Conservation (phyloP, 371 early-diverging fungal species). For the Batrachochytrium dendrobatidis region DNA sequence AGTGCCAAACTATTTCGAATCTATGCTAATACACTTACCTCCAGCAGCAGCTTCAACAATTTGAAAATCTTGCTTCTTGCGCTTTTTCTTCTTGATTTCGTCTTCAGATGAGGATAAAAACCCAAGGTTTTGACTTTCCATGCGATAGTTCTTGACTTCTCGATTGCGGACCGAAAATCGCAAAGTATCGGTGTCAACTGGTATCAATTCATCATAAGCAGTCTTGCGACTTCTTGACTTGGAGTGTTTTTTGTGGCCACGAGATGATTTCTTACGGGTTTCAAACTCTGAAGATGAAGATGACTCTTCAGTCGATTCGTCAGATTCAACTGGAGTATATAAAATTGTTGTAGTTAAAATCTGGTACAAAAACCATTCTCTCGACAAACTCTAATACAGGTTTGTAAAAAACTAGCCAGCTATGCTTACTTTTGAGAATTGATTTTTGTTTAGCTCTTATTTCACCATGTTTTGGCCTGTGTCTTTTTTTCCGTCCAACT, state of each 20-base stretch:
- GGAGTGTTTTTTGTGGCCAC: background rate
- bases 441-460: too few relatives aligned
- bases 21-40: background rate
- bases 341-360: background rate
- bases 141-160: conserved; percentile 6
- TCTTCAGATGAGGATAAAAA: background rate
- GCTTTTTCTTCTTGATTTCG: conserved; percentile 4
- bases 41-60: conserved; percentile 4
- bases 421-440: too few relatives aligned
- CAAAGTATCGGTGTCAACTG: conserved; percentile 4
- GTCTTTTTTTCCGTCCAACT: too few relatives aligned
- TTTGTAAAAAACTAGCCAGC: too few relatives aligned
- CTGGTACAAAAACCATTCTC: background rate
- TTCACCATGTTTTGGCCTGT: too few relatives aligned
- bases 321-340: conserved; percentile 3
- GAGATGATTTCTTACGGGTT: background rate
- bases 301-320: conserved; percentile 7
- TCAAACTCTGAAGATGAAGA: background rate
- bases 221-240: conserved; percentile 6
- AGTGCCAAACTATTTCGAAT: conserved; percentile 6
- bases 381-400: background rate
- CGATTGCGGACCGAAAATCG: conserved; percentile 15
- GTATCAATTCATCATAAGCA: background rate
- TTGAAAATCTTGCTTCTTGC: conserved; percentile 5
- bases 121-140: conserved; percentile 3